A percentile compares a stretch with the other conserved stretches of the same genome.
These are phyloP conservation scores for Nyssa sinensis DNA, from an alignment of 148 eudicot species.

Conservation along the genomic window DNA sequence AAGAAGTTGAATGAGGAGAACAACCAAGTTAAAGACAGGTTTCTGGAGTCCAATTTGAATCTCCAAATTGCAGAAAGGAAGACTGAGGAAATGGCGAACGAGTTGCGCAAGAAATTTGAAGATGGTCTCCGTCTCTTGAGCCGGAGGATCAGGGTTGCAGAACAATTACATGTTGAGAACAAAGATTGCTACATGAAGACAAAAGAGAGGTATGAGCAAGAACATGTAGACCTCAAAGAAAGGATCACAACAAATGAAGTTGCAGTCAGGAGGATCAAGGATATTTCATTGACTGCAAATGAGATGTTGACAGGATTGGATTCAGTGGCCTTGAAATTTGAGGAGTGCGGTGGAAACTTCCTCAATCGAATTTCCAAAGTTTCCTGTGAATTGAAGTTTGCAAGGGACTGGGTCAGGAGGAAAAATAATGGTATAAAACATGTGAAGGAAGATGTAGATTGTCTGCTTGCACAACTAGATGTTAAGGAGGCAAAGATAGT, in stretches of 20 bases:
- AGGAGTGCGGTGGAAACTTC: slow-evolving; percentile 33
- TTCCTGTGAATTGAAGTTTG: slow-evolving; percentile 44
- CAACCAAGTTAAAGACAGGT: slow-evolving; percentile 20
- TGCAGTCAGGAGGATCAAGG: slow-evolving; percentile 26
- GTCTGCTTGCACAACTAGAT: slow-evolving; percentile 31
- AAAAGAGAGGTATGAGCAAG: slow-evolving; percentile 41
- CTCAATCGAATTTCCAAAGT: slow-evolving; percentile 32
- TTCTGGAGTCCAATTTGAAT: slow-evolving; percentile 14
- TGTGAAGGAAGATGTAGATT: slow-evolving; percentile 31
- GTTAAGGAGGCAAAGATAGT: slow-evolving; percentile 51
- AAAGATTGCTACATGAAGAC: slow-evolving; percentile 48
- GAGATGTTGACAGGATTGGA: slow-evolving; percentile 36
- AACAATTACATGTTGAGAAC: slow-evolving; percentile 66
- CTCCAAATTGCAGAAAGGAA: slow-evolving; percentile 55
- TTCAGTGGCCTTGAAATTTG: slow-evolving; percentile 22
- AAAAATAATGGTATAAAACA: slow-evolving; percentile 33
- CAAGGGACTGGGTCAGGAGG: slow-evolving; percentile 46
- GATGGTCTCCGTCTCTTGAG: slow-evolving; percentile 61
- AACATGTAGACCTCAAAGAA: slow-evolving; percentile 34
- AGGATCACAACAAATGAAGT: slow-evolving; percentile 24
- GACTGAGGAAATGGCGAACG: slow-evolving; percentile 63
- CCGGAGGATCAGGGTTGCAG: slow-evolving; percentile 72
- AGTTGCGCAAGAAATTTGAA: slow-evolving; percentile 59
- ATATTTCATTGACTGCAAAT: slow-evolving; percentile 20
- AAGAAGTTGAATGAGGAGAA: slow-evolving; percentile 32